Base-by-base conservation (phyloP, 2,329 filamentous ascomycete species). In the Penicillium sp. region DNA sequence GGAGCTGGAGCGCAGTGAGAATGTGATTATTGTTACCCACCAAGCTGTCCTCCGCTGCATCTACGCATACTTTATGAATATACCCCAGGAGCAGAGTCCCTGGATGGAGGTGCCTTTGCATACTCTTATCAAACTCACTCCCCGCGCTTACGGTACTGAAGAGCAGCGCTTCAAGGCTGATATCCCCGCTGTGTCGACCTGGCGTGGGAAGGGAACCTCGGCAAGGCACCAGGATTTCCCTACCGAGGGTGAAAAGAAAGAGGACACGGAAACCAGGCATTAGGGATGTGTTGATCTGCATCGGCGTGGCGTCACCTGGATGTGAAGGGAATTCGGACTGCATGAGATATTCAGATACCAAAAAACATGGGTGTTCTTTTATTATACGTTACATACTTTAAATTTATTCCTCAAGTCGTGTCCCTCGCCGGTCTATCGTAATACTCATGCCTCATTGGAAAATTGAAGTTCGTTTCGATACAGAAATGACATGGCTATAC, bases 41-140 rank as follows among this genome's bases (percentile, higher is more conserved):
- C 94, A 99, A 78, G 94, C 94, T 15, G 93, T 99, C 35, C 82
- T 99, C 62, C 87, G 94, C 59, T 99, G 94, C 80, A 96, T 99
- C 69, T 99, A 97, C 72, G 91, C 94, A 31, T 99, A 99, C 77
- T 99, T 97, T 75, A 96, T 97, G 89, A 96, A 97, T 70, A 91
- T 94, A 69, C 89, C 91, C 54, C 94, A 97, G 76, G 87, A 93
- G 67, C 86, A 91, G 77, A 94, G 90, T 65, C 94, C 94, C 0
- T 99, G 94, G 94, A 96, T 97, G 90, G 93, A 97, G 70, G 94
- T 99, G 9, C 94, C 94, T 7, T 82, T 99, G 60, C 94, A 99
- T 75, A 96, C 91, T 9, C 82, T 99, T 48, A 97, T 99, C 78
- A 97, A 97, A 78, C 83, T 99, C 51, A 97, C 94, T 6, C 94